Percentiles rank a stretch among this genome's conserved stretches.
These are phyloP conservation scores for Sphagnum fallax DNA, from an alignment of 228 moss, liverwort and hornwort genomes.

Conservation along the genomic window DNA sequence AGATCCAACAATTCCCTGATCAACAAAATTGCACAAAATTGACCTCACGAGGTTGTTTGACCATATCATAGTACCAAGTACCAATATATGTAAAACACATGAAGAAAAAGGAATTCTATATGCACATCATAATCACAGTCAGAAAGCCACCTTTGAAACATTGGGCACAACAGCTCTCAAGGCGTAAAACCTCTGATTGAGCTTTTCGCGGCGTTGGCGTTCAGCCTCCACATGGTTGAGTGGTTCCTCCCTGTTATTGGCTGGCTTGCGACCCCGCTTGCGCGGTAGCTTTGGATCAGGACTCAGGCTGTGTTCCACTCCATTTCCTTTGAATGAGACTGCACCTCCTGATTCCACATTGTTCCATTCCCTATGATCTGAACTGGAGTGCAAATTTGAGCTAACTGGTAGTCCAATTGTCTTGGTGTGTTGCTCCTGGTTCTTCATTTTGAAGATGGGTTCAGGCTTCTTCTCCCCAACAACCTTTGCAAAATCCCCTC, in stretches of 20 bases:
- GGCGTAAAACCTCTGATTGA: constrained; percentile 89
- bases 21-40: no score
- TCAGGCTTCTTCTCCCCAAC: constrained; percentile 20
- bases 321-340: constrained; percentile 59
- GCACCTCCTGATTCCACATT: constrained; percentile 79
- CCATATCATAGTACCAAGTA: no score
- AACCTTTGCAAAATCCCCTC: constrained; percentile 17
- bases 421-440: constrained; percentile 20
- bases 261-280: constrained; percentile 89
- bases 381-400: constrained; percentile 47
- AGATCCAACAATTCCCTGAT: no score
- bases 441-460: constrained; percentile 9
- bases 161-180: constrained; percentile 88
- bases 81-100: no score
- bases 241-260: constrained; percentile 89
- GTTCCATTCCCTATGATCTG: constrained; percentile 67
- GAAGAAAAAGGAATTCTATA: no score
- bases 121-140: no score
- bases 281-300: constrained; percentile 78
- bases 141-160: constrained; percentile 57
- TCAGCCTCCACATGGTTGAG: constrained; percentile 96
- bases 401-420: constrained; percentile 35
- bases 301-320: constrained; percentile 41
- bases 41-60: no score
- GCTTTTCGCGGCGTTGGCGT: constrained; percentile 81